These are phyloP conservation scores for Cryptosporidium baileyi DNA, from an alignment of 169 alveolate species.

Conservation along the genomic window DNA sequence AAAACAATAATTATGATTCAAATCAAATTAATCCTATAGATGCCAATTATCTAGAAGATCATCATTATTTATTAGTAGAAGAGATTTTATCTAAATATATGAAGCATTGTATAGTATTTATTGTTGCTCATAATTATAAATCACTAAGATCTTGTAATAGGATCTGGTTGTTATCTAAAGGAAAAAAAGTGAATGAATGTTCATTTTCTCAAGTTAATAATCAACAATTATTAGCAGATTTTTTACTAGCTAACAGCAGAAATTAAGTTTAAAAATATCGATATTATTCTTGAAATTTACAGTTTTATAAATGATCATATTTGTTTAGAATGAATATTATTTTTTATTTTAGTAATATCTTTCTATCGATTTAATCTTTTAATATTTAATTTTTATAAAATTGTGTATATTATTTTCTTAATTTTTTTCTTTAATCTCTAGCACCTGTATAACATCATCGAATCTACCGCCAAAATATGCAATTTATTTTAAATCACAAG, in stretches of 20 bases:
- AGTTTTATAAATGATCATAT: not conserved
- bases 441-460: no score
- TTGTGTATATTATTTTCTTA: not conserved
- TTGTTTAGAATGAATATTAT: no score
- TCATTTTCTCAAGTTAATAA: conserved; percentile 11
- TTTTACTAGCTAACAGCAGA: not conserved
- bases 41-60: not conserved
- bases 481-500: not conserved
- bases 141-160: conserved; percentile 13
- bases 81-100: conserved; percentile 31
- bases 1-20: not conserved
- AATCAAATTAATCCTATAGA: not conserved
- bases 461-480: no score
- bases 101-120: conserved; percentile 48
- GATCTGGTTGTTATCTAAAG: conserved; percentile 46
- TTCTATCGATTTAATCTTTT: no score
- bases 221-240: conserved; percentile 28
- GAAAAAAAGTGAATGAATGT: conserved; percentile 20
- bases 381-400: not conserved
- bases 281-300: not conserved
- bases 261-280: not conserved
- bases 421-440: not conserved
- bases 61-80: conserved; percentile 17
- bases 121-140: conserved; percentile 49
- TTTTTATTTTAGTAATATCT: no score